Conservation (phyloP, 805 yeast species). For the Candida koratica region DNA sequence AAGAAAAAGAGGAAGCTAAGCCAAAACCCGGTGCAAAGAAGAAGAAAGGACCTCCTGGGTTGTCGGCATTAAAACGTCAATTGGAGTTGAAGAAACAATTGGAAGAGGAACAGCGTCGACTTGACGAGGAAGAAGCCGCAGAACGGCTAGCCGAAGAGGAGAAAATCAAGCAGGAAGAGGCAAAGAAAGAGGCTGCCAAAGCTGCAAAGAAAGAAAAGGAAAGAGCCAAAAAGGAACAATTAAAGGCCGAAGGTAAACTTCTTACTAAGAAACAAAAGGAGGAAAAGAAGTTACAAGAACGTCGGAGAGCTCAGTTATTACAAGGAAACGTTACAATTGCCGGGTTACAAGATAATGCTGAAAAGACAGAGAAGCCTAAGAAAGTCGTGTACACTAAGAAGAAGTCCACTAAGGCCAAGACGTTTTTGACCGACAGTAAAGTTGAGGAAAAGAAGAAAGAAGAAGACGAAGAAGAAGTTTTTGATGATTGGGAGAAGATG, state of each 20-base stretch:
- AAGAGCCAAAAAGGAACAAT: conserved; percentile 78
- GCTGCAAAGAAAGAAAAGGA: conserved; percentile 82
- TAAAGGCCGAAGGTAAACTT: conserved; percentile 93
- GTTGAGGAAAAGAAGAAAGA: conserved; percentile 18
- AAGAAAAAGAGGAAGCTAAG: conserved; percentile 30
- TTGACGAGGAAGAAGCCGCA: conserved; percentile 64
- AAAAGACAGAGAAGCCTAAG: conserved; percentile 46
- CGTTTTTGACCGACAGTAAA: conserved; percentile 19
- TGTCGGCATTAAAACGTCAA: conserved; percentile 88
- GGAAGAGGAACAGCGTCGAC: conserved; percentile 76
- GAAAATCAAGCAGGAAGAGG: conserved; percentile 58
- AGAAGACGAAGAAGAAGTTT: conserved; percentile 57
- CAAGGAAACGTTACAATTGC: conserved; percentile 61
- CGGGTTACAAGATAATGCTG: conserved; percentile 50
- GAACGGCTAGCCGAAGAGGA: conserved; percentile 50
- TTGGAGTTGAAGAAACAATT: conserved; percentile 81
- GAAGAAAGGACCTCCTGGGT: conserved; percentile 79
- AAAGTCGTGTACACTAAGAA: conserved; percentile 68
- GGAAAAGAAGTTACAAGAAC: conserved; percentile 79
- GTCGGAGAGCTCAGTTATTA: conserved; percentile 82
- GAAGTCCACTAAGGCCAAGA: conserved; percentile 51
- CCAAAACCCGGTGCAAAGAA: conserved; percentile 33
- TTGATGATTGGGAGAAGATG: conserved; percentile 87
- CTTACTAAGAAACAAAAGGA: conserved; percentile 94
- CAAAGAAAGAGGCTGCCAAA: conserved; percentile 53